phyloP scores from a whole-genome alignment of 2,329 filamentous ascomycete genomes.

The Ambrosiella beaveri region DNA sequence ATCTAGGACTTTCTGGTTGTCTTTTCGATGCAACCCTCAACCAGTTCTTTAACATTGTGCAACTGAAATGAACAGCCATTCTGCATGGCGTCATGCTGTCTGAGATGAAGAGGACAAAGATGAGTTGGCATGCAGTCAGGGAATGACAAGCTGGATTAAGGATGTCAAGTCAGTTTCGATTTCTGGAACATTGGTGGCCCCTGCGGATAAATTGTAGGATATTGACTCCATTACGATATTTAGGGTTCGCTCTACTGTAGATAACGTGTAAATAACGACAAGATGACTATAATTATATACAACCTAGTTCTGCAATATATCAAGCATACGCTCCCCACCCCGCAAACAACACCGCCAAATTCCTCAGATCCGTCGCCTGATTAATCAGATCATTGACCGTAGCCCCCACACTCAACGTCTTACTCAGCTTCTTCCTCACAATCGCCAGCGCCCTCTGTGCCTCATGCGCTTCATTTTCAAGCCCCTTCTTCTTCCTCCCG shows the following conservation, averaged over 20 bases:
- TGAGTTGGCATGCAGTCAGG: background rate
- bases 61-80: background rate
- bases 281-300: background rate
- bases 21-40: background rate
- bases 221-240: background rate
- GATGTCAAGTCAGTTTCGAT: too few relatives aligned
- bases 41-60: too few relatives aligned
- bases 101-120: background rate
- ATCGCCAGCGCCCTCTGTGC: conserved; percentile 83
- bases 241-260: background rate
- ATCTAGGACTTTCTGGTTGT: too few relatives aligned
- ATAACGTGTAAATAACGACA: background rate
- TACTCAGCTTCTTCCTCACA: conserved; percentile 88
- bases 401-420: conserved; percentile 82
- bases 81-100: background rate
- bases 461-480: conserved; percentile 44
- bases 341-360: conserved; percentile 78
- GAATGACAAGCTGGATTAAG: background rate
- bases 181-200: too few relatives aligned
- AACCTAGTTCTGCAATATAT: conserved; percentile 3
- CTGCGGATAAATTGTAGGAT: background rate
- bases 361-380: conserved; percentile 81
- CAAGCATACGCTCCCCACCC: conserved; percentile 32
- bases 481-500: conserved; percentile 7
- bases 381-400: conserved; percentile 96